Base-by-base conservation (phyloP, 768 basidiomycete genomes). In the Termitomyces eurrhizus region DNA sequence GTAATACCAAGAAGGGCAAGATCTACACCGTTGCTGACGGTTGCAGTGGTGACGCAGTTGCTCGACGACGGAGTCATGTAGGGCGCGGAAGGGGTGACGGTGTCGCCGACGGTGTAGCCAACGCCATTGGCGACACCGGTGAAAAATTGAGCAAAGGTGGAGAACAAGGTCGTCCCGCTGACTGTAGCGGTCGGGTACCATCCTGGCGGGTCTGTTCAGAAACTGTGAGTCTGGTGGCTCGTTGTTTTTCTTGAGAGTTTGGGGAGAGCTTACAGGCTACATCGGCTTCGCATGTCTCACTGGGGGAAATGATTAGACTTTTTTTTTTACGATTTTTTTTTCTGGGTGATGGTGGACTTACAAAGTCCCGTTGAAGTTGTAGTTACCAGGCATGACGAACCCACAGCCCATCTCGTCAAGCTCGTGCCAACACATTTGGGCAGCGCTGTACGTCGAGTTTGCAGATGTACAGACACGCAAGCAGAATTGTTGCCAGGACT, bases 311-410 rank as follows among this genome's bases (percentile, higher is more conserved):
- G 13, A n/a, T 36, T 2, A 32, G 29, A 42, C 42, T 21, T 49
- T 21, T 42, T 42, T 21, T 21, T 21, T 21, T 21, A 21, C 21
- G 21, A 21, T 16, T 8, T 24, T 37, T 26, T 16, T 18, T n/a
- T n/a, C 16, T 1, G 16, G 16, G 11, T 26, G 36, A 35, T 18
- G 9, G 1, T 14, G 24, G 16, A 2, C 78, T 64, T 59, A 78
- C 77, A 78, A 80, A 26, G 76, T 78, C 1, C 74, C 75, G 29
- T 77, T 75, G 57, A 73, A 67, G 50, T 78, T 64, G 68, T 78
- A 79, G 57, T 78, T 77, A 18, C 78, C 78, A 8, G 79, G 79
- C 79, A 80, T 79, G 37, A 79, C 78, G 56, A 77, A 79, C 35
- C 71, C 65, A 58, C 79, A 80, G 24, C 79, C 78, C 73, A 79